Evolutionary conservation across 2,329 filamentous ascomycete genomes (phyloP).

Genomic region (Cordyceps cicadae): DNA sequence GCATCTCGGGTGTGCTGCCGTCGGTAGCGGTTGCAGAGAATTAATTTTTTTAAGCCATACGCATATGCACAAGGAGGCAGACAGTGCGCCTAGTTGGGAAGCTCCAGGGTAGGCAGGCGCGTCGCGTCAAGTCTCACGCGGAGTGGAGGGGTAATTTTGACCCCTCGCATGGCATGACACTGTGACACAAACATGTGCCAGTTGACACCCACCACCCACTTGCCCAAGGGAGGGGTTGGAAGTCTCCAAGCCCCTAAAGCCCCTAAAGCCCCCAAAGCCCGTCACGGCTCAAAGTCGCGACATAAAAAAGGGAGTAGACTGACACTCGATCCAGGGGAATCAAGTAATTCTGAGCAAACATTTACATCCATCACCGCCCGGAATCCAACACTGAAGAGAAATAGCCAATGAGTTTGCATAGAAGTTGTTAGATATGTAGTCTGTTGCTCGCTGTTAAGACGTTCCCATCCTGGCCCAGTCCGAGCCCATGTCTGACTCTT

Average conservation of each 20-base stretch:
- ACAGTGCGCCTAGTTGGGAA: too few species aligned
- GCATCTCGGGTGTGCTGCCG: too few species aligned
- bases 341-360: not conserved
- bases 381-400: not conserved
- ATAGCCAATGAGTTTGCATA: too few species aligned
- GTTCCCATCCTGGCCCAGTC: not conserved
- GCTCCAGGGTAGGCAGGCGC: not conserved
- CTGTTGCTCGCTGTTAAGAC: not conserved
- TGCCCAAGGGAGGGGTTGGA: not conserved
- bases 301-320: not conserved
- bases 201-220: not conserved
- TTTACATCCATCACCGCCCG: not conserved
- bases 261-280: too few species aligned
- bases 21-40: too few species aligned
- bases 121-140: not conserved
- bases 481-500: conserved; percentile 6
- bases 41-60: too few species aligned
- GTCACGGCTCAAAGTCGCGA: not conserved
- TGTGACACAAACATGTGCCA: not conserved
- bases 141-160: conserved; percentile 2
- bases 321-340: too few species aligned
- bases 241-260: too few species aligned
- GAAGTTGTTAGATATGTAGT: not conserved
- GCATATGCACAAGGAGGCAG: too few species aligned
- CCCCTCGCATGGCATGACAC: conserved; percentile 3